Evolutionary conservation across 2,329 filamentous ascomycete species (phyloP), one percentile per base, ranked within the genome.

Genomic region (Coleophoma cylindrospora): DNA sequence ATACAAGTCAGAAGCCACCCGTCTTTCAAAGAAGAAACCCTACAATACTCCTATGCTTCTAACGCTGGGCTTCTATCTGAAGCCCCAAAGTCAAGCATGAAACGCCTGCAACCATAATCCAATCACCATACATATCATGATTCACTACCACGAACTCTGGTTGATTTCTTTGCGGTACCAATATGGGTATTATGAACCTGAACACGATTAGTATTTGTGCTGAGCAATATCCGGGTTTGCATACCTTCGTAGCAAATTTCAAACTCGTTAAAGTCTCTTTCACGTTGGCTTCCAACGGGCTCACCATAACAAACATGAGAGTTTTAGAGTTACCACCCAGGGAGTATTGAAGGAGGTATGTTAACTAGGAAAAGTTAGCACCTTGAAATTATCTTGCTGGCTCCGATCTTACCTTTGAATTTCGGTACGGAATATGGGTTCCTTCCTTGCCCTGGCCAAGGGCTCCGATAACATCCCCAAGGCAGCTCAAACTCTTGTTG

Each of bases 291-390:
- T 95, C 89, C 52, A 97, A 74, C 34, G 94, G 94, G 60, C 87
- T 94, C 50, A 96, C 88, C 91, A 97, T 97, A 66, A 97, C 90
- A 68, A 99, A 96, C 94, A 99, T 99, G 61, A 99, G 84, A 1
- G 94, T 99, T 72, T 96, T 95, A 60, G 87, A 94, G 68, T 96
- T 96, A 14, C 94, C 94, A 4, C 94, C 92, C 8, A 99, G 75
- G 3, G 90, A 96, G 65, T 94, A 95, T 80, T 97, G 90, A 36
- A 99, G 79, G 43, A 99, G 78, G 64, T 96, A 95, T 9, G 94
- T 99, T 57, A 99, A 78, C 80, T 87, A 50, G 21, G 47, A 11
- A 34, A 33, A 51, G 60, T 60, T 62, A 63, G 57, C 37, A 34
- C 34, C 13, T 17, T 12, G 14, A 34, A 11, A 22, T 19, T n/a